phyloP scores from a whole-genome alignment of 768 basidiomycete species.

The Pulveroboletus sp. region DNA sequence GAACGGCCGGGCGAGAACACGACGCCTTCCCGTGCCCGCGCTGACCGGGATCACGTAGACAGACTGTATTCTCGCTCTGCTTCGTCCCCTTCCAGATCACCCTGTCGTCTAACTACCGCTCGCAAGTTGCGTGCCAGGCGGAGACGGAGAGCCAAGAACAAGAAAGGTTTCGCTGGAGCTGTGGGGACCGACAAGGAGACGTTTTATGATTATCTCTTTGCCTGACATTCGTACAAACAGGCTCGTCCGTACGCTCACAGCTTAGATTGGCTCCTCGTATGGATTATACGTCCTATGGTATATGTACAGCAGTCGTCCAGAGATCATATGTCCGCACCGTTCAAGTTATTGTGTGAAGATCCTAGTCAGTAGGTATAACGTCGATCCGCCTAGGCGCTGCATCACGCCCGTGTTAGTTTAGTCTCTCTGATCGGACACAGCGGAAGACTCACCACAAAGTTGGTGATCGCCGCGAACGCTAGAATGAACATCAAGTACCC shows the following conservation, averaged over 20 bases:
- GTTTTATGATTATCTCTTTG: constrained; percentile 46
- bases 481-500: constrained; percentile 79
- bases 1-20: neutral
- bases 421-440: neutral
- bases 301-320: constrained; percentile 1
- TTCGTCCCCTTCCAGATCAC: constrained; percentile 50
- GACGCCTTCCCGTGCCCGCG: constrained; percentile 19
- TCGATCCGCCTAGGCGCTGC: constrained; percentile 58
- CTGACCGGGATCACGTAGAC: constrained; percentile 27
- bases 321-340: neutral
- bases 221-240: constrained; percentile 19
- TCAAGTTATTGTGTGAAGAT: constrained; percentile 45
- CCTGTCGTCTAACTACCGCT: constrained; percentile 19
- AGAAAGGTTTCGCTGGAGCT: constrained; percentile 15
- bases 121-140: constrained; percentile 14
- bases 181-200: constrained; percentile 16
- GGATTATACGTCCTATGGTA: constrained; percentile 1
- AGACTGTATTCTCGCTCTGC: constrained; percentile 36
- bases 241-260: neutral
- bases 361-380: constrained; percentile 47
- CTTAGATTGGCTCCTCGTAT: neutral
- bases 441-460: constrained; percentile 45
- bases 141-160: constrained; percentile 16
- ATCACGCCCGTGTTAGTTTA: neutral
- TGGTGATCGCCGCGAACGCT: constrained; percentile 75